Percentiles rank a stretch among this genome's conserved stretches.
Evolutionary conservation across 2,329 filamentous ascomycete species (phyloP).

Genomic region (Colletotrichum melonis): DNA sequence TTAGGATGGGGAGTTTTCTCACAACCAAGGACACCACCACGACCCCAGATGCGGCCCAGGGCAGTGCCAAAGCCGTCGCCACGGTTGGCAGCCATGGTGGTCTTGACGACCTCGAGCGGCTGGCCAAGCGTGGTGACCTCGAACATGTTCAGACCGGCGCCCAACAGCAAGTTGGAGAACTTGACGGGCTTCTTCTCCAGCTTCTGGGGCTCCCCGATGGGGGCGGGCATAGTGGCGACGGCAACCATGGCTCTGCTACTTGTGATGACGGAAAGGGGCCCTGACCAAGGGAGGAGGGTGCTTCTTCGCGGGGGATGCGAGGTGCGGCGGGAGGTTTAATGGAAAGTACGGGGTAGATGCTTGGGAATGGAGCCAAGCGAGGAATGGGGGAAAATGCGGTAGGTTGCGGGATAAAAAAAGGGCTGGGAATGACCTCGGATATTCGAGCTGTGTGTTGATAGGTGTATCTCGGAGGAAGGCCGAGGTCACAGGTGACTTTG

Average conservation of each 20-base stretch:
- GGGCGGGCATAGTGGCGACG: constrained; percentile 64
- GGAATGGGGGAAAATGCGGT: constrained; percentile 20
- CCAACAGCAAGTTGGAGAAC: constrained; percentile 98
- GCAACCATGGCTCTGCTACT: constrained; percentile 70
- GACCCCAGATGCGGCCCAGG: constrained; percentile 89
- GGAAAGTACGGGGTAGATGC: constrained; percentile 26
- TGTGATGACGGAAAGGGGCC: constrained; percentile 72
- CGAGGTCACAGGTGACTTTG: constrained; percentile 15
- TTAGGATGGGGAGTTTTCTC: constrained; percentile 55
- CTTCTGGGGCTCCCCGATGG: constrained; percentile 57
- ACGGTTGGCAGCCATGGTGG: constrained; percentile 98
- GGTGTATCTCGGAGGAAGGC: constrained; percentile 27
- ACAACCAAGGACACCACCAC: constrained; percentile 96
- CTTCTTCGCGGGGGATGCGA: constrained; percentile 76
- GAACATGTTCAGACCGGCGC: constrained; percentile 95
- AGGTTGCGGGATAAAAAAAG: constrained; percentile 31
- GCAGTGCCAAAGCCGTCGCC: constrained; percentile 86
- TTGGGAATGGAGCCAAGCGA: constrained; percentile 13
- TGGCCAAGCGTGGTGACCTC: constrained; percentile 78
- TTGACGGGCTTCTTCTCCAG: constrained; percentile 99
- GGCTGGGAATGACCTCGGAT: constrained; percentile 34
- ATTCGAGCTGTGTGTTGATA: constrained; percentile 29
- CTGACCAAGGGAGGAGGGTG: constrained; percentile 98
- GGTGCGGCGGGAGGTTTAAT: constrained; percentile 29
- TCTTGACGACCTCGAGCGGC: constrained; percentile 99